These are phyloP conservation scores for Boletus sp. DNA, from an alignment of 1,284 basidiomycete species.

Conservation along the genomic window DNA sequence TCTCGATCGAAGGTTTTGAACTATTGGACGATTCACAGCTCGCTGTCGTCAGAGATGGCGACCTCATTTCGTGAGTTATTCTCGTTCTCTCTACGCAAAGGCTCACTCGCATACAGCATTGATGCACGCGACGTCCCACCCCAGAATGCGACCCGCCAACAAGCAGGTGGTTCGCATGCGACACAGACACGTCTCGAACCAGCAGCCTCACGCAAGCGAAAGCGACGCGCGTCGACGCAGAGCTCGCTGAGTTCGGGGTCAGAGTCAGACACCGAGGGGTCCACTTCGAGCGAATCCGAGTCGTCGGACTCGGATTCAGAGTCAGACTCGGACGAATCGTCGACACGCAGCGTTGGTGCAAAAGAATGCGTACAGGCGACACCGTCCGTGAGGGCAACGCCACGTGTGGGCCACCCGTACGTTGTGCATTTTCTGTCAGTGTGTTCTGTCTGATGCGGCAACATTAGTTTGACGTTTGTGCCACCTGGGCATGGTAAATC, in stretches of 20 bases:
- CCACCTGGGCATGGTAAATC: slow-evolving; percentile 70
- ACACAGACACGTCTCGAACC: background rate
- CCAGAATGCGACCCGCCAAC: background rate
- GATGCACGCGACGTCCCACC: slow-evolving; percentile 2
- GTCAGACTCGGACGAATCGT: slow-evolving; percentile 20
- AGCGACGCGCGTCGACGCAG: slow-evolving; percentile 24
- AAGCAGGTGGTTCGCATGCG: background rate
- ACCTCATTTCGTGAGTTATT: slow-evolving; percentile 38
- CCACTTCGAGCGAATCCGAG: slow-evolving; percentile 10
- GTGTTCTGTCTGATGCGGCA: background rate
- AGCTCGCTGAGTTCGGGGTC: slow-evolving; percentile 23
- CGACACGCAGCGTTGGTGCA: background rate
- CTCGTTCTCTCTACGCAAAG: background rate
- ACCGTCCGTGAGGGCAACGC: background rate
- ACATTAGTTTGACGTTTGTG: slow-evolving; percentile 35
- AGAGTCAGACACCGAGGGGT: slow-evolving; percentile 1
- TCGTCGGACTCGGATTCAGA: slow-evolving; percentile 36
- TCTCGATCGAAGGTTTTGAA: slow-evolving; percentile 51
- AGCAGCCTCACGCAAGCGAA: slow-evolving; percentile 29
- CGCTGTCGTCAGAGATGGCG: slow-evolving; percentile 48
- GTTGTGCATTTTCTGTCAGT: background rate
- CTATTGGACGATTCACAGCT: slow-evolving; percentile 45
- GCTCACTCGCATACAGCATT: slow-evolving; percentile 16
- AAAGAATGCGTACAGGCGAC: no score
- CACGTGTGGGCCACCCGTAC: slow-evolving; percentile 7